phyloP scores from a whole-genome alignment of 441 rosid genomes.

The Populus tomentosa region DNA sequence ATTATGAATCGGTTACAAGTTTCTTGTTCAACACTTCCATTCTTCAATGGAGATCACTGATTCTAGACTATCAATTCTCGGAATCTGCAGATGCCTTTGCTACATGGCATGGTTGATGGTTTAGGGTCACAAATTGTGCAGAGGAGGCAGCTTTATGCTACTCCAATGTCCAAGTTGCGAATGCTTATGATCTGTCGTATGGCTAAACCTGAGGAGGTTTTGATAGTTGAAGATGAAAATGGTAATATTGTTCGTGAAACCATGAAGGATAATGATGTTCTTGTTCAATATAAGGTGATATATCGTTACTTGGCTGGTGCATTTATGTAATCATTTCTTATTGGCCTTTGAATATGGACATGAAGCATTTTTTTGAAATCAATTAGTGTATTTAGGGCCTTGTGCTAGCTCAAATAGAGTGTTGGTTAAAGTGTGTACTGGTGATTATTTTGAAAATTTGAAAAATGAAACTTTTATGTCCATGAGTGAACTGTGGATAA shows the following conservation, averaged over 20 bases:
- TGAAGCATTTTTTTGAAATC: background rate
- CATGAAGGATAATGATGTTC: constrained; percentile 99
- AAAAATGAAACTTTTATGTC: background rate
- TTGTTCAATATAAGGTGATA: constrained; percentile 94
- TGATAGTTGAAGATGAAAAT: constrained; percentile 99
- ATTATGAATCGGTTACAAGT: background rate
- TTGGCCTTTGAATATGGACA: background rate
- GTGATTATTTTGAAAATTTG: background rate
- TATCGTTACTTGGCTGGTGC: constrained; percentile 7
- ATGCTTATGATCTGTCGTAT: constrained; percentile 97
- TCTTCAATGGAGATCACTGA: constrained; percentile 15
- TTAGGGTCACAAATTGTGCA: constrained; percentile 76
- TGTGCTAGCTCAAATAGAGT: background rate
- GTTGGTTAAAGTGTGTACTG: background rate
- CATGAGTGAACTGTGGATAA: background rate
- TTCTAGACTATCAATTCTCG: constrained; percentile 7
- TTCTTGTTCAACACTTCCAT: constrained; percentile 2
- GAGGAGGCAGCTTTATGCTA: constrained; percentile 88
- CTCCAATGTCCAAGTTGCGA: constrained; percentile 90
- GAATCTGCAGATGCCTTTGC: constrained; percentile 61
- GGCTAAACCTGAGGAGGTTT: constrained; percentile 99
- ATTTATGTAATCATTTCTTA: background rate
- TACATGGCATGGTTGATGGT: constrained; percentile 85
- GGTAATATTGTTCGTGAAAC: constrained; percentile 99
- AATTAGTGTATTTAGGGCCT: background rate